These are phyloP conservation scores for Psilocybe sp. DNA, from an alignment of 768 basidiomycete genomes.

Conservation along the genomic window DNA sequence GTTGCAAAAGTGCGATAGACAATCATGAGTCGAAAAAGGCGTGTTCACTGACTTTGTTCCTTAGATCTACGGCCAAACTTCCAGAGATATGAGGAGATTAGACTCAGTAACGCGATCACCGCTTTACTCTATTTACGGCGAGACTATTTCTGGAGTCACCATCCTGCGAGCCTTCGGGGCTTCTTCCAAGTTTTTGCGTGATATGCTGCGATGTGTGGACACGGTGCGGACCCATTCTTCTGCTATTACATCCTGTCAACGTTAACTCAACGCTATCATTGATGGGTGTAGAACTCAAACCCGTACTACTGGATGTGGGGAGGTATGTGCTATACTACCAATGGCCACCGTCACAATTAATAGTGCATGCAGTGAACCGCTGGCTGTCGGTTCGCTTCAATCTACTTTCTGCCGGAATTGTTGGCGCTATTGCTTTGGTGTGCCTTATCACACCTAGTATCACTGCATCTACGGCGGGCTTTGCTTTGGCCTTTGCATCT, in stretches of 20 bases:
- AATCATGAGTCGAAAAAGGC: background rate
- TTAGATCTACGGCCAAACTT: slow-evolving; percentile 61
- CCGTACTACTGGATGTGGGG: slow-evolving; percentile 94
- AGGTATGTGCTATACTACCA: slow-evolving; percentile 38
- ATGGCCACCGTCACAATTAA: background rate
- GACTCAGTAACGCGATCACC: slow-evolving; percentile 37
- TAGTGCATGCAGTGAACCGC: slow-evolving; percentile 63
- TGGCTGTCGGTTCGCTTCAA: slow-evolving; percentile 92
- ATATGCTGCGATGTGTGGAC: slow-evolving; percentile 81
- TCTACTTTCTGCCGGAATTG: slow-evolving; percentile 65
- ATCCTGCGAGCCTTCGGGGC: slow-evolving; percentile 83
- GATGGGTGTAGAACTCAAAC: slow-evolving; percentile 44
- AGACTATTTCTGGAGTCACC: slow-evolving; percentile 41
- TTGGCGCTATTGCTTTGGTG: slow-evolving; percentile 70
- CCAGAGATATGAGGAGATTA: slow-evolving; percentile 80
- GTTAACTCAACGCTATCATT: background rate
- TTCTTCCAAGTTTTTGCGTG: slow-evolving; percentile 79
- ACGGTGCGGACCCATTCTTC: slow-evolving; percentile 46
- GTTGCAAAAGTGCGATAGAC: slow-evolving; percentile 32
- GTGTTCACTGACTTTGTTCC: slow-evolving; percentile 4
- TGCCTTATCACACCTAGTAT: slow-evolving; percentile 69
- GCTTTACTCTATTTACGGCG: slow-evolving; percentile 42
- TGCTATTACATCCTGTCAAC: background rate
- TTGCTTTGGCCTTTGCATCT: slow-evolving; percentile 81
- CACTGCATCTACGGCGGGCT: slow-evolving; percentile 80